These are phyloP conservation scores for Yarrowia yakushimensis DNA, from an alignment of 805 yeast genomes.

Conservation along the genomic window DNA sequence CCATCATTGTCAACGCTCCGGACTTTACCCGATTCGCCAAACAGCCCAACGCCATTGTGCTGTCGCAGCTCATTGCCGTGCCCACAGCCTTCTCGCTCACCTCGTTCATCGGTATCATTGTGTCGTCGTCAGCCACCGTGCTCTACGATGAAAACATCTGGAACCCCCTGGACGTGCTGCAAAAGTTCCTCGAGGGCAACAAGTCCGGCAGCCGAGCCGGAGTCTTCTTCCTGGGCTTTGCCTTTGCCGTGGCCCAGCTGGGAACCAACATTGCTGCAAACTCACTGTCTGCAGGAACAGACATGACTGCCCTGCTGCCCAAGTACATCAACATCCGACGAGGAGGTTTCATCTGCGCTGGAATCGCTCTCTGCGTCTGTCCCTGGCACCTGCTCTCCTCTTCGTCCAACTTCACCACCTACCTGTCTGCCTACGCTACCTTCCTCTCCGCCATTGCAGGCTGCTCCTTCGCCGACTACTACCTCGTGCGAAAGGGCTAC, in stretches of 20 bases:
- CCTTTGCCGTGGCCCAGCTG: conserved; percentile 70
- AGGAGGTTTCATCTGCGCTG: conserved; percentile 76
- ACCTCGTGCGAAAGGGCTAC: conserved; percentile 68
- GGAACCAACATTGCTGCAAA: conserved; percentile 69
- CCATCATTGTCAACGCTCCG: conserved; percentile 84
- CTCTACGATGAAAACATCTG: conserved; percentile 70
- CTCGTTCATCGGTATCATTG: conserved; percentile 78
- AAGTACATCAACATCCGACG: conserved; percentile 58
- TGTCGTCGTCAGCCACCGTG: conserved; percentile 70
- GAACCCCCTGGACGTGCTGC: conserved; percentile 79
- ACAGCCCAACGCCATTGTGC: conserved; percentile 49
- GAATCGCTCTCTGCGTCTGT: conserved; percentile 63
- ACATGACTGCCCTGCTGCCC: conserved; percentile 49
- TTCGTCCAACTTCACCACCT: conserved; percentile 72
- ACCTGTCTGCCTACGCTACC: conserved; percentile 75
- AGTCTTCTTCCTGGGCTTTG: conserved; percentile 67
- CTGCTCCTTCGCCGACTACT: conserved; percentile 58
- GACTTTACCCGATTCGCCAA: conserved; percentile 83
- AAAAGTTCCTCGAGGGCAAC: conserved; percentile 52
- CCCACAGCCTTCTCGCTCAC: conserved; percentile 78
- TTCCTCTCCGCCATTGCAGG: conserved; percentile 84
- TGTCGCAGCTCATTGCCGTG: conserved; percentile 60
- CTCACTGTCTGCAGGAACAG: conserved; percentile 51
- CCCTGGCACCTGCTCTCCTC: conserved; percentile 79
- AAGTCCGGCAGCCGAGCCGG: conserved; percentile 63